Conservation (phyloP, 768 basidiomycete genomes). For the Hemileccinum rubropunctum region DNA sequence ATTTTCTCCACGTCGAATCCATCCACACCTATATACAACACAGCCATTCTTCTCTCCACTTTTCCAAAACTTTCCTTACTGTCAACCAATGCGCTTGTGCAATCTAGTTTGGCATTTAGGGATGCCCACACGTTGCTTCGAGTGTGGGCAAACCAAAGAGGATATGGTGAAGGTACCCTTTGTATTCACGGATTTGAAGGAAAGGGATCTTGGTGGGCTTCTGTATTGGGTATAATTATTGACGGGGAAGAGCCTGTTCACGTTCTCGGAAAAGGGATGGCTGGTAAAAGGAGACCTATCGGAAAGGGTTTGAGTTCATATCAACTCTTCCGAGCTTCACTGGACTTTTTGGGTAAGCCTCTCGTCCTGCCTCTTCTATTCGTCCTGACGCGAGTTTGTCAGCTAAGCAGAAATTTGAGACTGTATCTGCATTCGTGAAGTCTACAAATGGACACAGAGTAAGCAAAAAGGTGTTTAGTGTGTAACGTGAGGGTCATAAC, state of each 20-base stretch:
- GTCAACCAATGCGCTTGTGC: conserved; percentile 48
- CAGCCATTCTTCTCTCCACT: conserved; percentile 53
- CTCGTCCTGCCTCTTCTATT: background rate
- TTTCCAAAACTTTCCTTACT: conserved; percentile 37
- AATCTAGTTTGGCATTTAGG: conserved; percentile 54
- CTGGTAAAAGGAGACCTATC: conserved; percentile 49
- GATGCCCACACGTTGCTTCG: conserved; percentile 79
- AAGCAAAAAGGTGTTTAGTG: conserved; percentile 8
- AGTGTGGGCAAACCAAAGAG: conserved; percentile 88
- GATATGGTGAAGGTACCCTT: conserved; percentile 60
- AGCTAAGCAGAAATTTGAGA: conserved; percentile 73
- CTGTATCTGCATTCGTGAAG: conserved; percentile 59
- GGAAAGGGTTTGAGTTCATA: conserved; percentile 87
- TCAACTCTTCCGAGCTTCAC: conserved; percentile 80
- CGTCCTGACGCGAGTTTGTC: conserved; percentile 9
- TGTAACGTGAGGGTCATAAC: background rate
- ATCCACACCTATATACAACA: conserved; percentile 81
- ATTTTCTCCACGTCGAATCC: conserved; percentile 23
- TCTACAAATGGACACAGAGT: conserved; percentile 53
- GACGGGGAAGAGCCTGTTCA: conserved; percentile 58
- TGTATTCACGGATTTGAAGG: conserved; percentile 71
- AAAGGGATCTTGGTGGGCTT: conserved; percentile 66
- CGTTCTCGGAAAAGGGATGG: conserved; percentile 23
- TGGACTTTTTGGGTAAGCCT: conserved; percentile 77
- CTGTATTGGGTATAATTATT: conserved; percentile 57